A percentile compares a stretch with the other conserved stretches of the same genome.
Evolutionary conservation across 306 rosid genomes (phyloP).

Genomic region (Medicago truncatula): DNA sequence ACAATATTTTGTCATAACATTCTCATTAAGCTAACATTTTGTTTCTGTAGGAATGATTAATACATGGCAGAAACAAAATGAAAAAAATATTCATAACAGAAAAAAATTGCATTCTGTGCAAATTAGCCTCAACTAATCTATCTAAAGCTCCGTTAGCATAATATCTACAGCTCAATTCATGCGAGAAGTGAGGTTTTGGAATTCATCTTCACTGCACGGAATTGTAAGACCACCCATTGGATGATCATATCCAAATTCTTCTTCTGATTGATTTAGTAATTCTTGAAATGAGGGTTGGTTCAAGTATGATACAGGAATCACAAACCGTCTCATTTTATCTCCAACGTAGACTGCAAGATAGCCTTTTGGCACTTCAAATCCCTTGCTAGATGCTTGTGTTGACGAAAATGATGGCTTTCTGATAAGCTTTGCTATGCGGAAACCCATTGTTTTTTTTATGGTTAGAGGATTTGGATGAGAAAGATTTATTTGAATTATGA

Average conservation of each 20-base stretch:
- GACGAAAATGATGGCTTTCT: slow-evolving; percentile 3
- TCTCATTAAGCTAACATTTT: background rate
- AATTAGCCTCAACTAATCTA: slow-evolving; percentile 37
- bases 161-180: slow-evolving; percentile 8
- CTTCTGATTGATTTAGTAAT: slow-evolving; percentile 34
- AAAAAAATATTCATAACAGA: background rate
- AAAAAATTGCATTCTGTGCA: slow-evolving; percentile 15
- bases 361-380: slow-evolving; percentile 43
- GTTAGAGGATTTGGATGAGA: slow-evolving; percentile 14
- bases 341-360: slow-evolving; percentile 38
- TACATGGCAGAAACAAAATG: background rate
- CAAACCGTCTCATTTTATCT: slow-evolving; percentile 30
- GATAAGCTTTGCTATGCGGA: slow-evolving; percentile 28
- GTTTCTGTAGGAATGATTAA: background rate
- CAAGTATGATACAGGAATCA: slow-evolving; percentile 41
- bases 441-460: slow-evolving; percentile 34
- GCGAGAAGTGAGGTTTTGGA: slow-evolving; percentile 41
- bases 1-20: background rate
- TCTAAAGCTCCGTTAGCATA: background rate
- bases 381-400: slow-evolving; percentile 19
- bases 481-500: slow-evolving; percentile 26
- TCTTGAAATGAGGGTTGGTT: slow-evolving; percentile 45
- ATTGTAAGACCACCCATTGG: slow-evolving; percentile 52
- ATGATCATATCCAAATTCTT: slow-evolving; percentile 49
- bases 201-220: slow-evolving; percentile 47